These are phyloP conservation scores for Pseudofabraea citricarpa DNA, from an alignment of 2,329 filamentous ascomycete genomes.

Conservation along the genomic window DNA sequence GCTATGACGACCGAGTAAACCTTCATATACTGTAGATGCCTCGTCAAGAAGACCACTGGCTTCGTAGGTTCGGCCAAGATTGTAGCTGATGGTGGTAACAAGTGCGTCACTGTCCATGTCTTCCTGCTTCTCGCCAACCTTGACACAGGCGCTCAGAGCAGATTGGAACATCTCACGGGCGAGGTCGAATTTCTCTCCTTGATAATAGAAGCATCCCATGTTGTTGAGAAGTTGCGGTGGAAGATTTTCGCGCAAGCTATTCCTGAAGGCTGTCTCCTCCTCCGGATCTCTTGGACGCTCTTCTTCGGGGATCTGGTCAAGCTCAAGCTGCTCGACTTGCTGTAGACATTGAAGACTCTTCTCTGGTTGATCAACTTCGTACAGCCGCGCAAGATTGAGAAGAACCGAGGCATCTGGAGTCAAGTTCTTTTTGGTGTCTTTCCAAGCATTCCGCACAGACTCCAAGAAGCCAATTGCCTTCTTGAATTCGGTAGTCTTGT, in stretches of 20 bases:
- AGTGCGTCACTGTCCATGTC: constrained; percentile 83
- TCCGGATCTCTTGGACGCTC: constrained; percentile 57
- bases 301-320: constrained; percentile 70
- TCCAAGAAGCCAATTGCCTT: constrained; percentile 86
- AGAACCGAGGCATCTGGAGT: constrained; percentile 80
- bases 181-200: constrained; percentile 73
- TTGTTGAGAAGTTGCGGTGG: constrained; percentile 94
- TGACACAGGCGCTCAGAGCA: constrained; percentile 83
- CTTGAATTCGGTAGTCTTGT: constrained; percentile 78
- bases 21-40: constrained; percentile 84
- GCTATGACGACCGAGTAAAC: constrained; percentile 74
- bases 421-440: constrained; percentile 81
- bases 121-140: constrained; percentile 70
- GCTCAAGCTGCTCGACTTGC: constrained; percentile 86
- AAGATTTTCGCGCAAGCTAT: constrained; percentile 67
- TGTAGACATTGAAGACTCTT: constrained; percentile 88
- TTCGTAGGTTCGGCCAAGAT: constrained; percentile 90
- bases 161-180: constrained; percentile 88
- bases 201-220: constrained; percentile 92
- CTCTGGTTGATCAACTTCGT: constrained; percentile 80
- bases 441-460: constrained; percentile 81
- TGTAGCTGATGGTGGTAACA: constrained; percentile 95
- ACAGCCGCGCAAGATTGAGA: constrained; percentile 85
- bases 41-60: constrained; percentile 74
- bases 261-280: constrained; percentile 56